Conservation (phyloP, 495 filamentous ascomycete genomes). For the Aspergillus bertholletiae region DNA sequence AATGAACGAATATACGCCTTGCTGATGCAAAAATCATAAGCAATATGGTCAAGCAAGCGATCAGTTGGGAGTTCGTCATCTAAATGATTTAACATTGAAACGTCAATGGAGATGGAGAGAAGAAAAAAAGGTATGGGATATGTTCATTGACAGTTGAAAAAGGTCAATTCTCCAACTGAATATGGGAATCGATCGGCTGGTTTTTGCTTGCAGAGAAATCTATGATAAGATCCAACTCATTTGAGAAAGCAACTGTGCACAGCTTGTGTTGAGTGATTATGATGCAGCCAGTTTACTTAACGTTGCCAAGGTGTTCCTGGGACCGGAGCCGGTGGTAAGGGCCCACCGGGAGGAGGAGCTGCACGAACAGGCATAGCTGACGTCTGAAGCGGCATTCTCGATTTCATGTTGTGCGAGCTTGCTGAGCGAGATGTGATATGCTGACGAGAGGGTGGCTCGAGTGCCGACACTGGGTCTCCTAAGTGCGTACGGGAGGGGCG, state of each 20-base stretch:
- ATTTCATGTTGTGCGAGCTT: conserved; percentile 36
- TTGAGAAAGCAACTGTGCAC: not conserved
- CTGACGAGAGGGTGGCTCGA: conserved; percentile 32
- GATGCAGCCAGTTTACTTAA: conserved; percentile 24
- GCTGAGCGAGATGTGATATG: conserved; percentile 35
- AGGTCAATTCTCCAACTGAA: not conserved
- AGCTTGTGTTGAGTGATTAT: conserved; percentile 14
- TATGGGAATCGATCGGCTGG: not conserved
- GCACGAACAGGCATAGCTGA: conserved; percentile 41
- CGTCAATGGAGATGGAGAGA: not conserved
- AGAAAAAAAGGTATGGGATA: not conserved
- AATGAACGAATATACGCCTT: conserved; percentile 16
- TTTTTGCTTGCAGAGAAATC: not conserved
- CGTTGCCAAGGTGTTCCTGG: conserved; percentile 33
- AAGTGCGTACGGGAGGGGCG: conserved; percentile 34
- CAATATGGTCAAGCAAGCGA: conserved; percentile 13
- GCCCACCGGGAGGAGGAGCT: conserved; percentile 39
- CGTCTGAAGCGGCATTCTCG: conserved; percentile 34
- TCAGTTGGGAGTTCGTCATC: conserved; percentile 1
- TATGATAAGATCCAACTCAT: not conserved
- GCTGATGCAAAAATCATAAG: conserved; percentile 18
- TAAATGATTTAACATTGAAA: not conserved
- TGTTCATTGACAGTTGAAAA: not conserved
- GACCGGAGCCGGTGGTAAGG: conserved; percentile 37
- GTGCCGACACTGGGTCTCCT: conserved; percentile 35